Base-by-base conservation (phyloP, 2,329 filamentous ascomycete genomes). In the Aspergillus sp. region DNA sequence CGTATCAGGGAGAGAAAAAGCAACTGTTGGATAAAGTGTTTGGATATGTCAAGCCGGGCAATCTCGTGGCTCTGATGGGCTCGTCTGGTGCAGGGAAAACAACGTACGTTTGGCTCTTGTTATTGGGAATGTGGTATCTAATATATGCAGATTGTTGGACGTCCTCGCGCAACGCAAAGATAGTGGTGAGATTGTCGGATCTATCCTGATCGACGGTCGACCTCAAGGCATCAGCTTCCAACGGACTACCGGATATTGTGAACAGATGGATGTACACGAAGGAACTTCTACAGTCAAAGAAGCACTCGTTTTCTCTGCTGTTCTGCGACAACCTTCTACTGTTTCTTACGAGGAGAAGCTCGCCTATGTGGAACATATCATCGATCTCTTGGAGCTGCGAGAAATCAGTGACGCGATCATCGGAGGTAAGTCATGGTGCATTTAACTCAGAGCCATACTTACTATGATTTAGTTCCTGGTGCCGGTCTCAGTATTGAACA, bases 41-140 rank as follows among this genome's bases (percentile, higher is more conserved):
- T 53, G 89, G 82, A 2, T 90, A 81, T 49, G 85, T 89, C 38
- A 81, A 84, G 49, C 86, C 86, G 0, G 87, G 87, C 10, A 80
- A 83, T 57, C 72, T 90, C 11, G 89, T 85, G 0, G 86, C 86
- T 1, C 71, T 91, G 1, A 90, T 90, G 86, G 87, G 87, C 37
- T 86, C 88, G 3, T 89, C 85, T 5, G 89, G 90, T 42, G 90
- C 90, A 1, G 70, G 70, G 33, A 73, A 73, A 44, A 73, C 70
- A 10, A 73, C 70, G 35, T 61, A 45, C 40, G 58, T 53, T 31
- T 19, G 11, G 9, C n/a, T 11, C 12, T 26, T 2, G 5, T 11
- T 6, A 6, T 27, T 29, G n/a, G 12, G 10, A 2, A 6, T n/a
- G 13, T 30, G 33, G 19, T 19, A 5, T 27, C 30, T 40, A 31